Conservation (phyloP, 2,329 filamentous ascomycete genomes). For the Aspergillus vadensis region DNA sequence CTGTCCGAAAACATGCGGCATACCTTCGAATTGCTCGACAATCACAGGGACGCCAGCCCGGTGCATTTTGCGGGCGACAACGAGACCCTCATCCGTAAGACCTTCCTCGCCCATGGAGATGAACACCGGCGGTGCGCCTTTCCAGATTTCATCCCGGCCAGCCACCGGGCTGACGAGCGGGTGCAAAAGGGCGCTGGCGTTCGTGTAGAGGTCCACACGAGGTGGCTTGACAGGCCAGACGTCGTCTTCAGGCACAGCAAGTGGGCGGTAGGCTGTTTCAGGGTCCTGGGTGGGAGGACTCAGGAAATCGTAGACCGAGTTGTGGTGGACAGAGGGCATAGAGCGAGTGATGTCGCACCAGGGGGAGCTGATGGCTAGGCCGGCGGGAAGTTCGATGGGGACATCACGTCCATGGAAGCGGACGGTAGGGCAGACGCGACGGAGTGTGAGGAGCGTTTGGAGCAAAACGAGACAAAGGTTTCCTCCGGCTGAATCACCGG, state of each 20-base stretch:
- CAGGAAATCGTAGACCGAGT: constrained; percentile 46
- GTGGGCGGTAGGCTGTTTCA: constrained; percentile 27
- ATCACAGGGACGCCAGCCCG: constrained; percentile 40
- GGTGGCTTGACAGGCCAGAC: constrained; percentile 46
- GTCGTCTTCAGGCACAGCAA: constrained; percentile 36
- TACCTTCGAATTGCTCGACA: constrained; percentile 48
- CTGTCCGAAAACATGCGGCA: constrained; percentile 57
- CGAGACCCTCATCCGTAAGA: constrained; percentile 44
- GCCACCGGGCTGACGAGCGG: constrained; percentile 46
- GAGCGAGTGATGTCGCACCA: constrained; percentile 48
- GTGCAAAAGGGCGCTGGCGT: constrained; percentile 41
- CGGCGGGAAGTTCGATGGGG: constrained; percentile 44
- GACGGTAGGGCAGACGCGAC: constrained; percentile 36
- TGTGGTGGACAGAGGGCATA: constrained; percentile 42
- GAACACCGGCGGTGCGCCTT: constrained; percentile 44
- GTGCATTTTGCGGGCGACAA: constrained; percentile 45
- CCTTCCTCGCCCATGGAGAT: constrained; percentile 46
- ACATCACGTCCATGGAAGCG: constrained; percentile 46
- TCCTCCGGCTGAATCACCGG: constrained; percentile 51
- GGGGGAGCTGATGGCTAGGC: constrained; percentile 42
- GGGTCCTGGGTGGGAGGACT: constrained; percentile 30
- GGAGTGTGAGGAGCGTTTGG: constrained; percentile 47
- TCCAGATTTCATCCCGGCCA: constrained; percentile 41
- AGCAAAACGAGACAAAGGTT: constrained; percentile 45
- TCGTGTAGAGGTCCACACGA: constrained; percentile 46